Base-by-base conservation (phyloP, 148 eudicot genomes). In the Chenopodium album region DNA sequence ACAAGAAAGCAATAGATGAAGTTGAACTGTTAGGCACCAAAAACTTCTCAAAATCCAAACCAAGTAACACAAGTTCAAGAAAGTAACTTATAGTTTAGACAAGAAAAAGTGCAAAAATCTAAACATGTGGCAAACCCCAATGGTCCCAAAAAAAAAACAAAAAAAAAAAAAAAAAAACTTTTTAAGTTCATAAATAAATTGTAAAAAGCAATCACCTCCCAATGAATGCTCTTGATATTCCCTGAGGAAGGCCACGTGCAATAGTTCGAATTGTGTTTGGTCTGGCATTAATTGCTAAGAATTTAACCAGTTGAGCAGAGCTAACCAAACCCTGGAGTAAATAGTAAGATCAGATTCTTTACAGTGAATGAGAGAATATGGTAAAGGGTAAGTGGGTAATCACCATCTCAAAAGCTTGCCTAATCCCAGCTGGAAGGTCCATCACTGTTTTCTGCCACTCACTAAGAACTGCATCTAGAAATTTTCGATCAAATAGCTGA, bases 391-490 rank as follows among this genome's bases (percentile, higher is more conserved):
- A 23, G 76, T 73, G 28, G 20, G 2, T 14, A 37, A 23, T 80
- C 76, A 93, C 99, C 99, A 88, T 92, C 89, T 93, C 97, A 91
- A 91, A 93, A 76, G 98, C 98, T 88, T 93, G 95, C 63, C 93
- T 92, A 46, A 95, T 78, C 80, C 98, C 99, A 72, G 91, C 89
- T 69, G 99, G 99, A 81, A 95, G 92, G 90, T 95, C 99, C 93
- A 90, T 92, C 84, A 95, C 87, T 63, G 99, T 91, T 90, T 86
- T 95, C 83, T 92, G 94, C 99, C 99, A 95, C 87, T 95, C 99
- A 86, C 91, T 93, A 84, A 95, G 76, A 31, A 95, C 98, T 17
- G 99, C 99, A 77, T 95, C 97, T 70, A 95, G 88, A 84, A 95
- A 94, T 82, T 94, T 90, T 72, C 91, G 85, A 86, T 94, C 97